Evolutionary conservation across 345 rosid species (phyloP).

Genomic region (Populus deltoides): DNA sequence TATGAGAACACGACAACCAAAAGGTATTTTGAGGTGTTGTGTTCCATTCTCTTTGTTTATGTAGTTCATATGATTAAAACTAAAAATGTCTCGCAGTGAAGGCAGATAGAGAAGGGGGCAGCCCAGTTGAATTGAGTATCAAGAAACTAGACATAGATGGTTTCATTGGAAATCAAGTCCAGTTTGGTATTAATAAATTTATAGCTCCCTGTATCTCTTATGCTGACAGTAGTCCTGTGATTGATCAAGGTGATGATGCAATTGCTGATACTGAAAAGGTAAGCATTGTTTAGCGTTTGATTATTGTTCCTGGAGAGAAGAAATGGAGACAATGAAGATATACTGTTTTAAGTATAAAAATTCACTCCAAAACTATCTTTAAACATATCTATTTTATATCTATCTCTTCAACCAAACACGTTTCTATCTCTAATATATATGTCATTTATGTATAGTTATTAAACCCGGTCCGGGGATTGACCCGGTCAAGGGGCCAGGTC

Average conservation of each 20-base stretch:
- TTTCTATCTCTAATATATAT: too few relatives aligned
- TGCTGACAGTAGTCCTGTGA: conserved; percentile 31
- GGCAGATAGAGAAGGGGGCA: conserved; percentile 88
- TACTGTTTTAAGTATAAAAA: too few relatives aligned
- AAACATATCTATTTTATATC: too few relatives aligned
- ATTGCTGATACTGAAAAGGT: conserved; percentile 37
- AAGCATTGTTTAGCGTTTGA: background rate
- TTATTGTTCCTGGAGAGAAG: too few relatives aligned
- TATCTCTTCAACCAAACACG: too few relatives aligned
- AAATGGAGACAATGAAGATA: too few relatives aligned
- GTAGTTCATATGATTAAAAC: conserved; percentile 2
- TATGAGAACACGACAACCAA: conserved; percentile 44
- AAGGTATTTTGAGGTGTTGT: conserved; percentile 19
- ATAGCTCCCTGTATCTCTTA: conserved; percentile 72
- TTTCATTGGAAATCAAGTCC: conserved; percentile 51
- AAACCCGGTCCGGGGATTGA: too few relatives aligned
- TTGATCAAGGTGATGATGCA: background rate
- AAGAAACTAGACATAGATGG: conserved; percentile 49
- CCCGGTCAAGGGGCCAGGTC: too few relatives aligned
- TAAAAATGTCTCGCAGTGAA: conserved; percentile 41
- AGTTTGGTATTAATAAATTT: conserved; percentile 54
- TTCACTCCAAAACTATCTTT: too few relatives aligned
- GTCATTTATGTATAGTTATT: too few relatives aligned
- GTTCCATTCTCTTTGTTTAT: background rate
- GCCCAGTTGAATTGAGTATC: conserved; percentile 55